Evolutionary conservation across 768 basidiomycete species (phyloP).

Genomic region (Naganishia kalamii): DNA sequence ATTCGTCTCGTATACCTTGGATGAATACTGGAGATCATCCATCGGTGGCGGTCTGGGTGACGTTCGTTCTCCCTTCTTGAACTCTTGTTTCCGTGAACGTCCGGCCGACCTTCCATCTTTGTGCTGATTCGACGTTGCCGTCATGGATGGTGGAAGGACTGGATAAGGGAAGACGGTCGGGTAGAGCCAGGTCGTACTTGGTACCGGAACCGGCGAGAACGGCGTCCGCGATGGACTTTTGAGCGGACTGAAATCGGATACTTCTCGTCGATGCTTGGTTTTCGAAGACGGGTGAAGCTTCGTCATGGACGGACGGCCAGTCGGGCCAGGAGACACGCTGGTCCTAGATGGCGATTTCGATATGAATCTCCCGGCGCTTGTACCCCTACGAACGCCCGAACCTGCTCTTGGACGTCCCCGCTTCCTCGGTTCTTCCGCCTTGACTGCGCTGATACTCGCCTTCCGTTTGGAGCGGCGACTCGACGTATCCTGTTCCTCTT

Average conservation of each 20-base stretch:
- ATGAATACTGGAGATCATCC: neutral
- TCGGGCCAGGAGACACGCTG: neutral
- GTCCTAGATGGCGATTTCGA: neutral
- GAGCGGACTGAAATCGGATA: neutral
- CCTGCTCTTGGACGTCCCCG: neutral
- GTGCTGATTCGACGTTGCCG: neutral
- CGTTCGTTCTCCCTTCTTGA: neutral
- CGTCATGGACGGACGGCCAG: neutral
- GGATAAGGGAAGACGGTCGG: conserved; percentile 10
- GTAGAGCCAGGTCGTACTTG: neutral
- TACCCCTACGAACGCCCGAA: neutral
- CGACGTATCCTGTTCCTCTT: neutral
- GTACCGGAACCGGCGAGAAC: neutral
- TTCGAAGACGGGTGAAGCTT: neutral
- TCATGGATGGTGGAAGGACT: conserved; percentile 17
- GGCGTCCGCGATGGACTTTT: neutral
- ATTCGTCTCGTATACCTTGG: neutral
- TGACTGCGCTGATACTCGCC: neutral
- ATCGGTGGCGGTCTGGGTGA: neutral
- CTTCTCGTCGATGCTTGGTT: neutral
- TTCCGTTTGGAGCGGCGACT: neutral
- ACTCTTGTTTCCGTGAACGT: conserved; percentile 1
- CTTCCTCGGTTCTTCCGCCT: neutral
- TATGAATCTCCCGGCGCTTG: neutral
- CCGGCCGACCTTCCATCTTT: neutral